Evolutionary conservation across 345 rosid species (phyloP).

Genomic region (Rubroshorea leprosula): DNA sequence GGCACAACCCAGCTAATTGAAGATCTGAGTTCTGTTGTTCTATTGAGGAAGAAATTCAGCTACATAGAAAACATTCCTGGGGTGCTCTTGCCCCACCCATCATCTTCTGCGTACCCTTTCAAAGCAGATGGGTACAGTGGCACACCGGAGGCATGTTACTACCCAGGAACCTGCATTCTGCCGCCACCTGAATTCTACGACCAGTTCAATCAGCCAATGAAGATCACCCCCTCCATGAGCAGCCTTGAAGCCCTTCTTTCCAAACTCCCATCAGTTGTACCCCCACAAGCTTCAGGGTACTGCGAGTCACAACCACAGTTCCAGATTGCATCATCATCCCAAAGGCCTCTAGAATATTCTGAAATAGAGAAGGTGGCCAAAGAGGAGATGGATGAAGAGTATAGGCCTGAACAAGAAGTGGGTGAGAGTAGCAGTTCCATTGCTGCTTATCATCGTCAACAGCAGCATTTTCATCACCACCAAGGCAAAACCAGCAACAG

Average conservation of each 20-base stretch:
- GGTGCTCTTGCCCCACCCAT: slow-evolving; percentile 89
- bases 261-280: slow-evolving; percentile 88
- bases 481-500: slow-evolving; percentile 17
- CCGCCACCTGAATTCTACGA: slow-evolving; percentile 28
- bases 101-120: slow-evolving; percentile 64
- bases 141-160: slow-evolving; percentile 51
- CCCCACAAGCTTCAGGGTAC: slow-evolving; percentile 31
- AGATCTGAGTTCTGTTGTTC: slow-evolving; percentile 77
- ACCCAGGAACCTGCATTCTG: slow-evolving; percentile 26
- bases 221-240: slow-evolving; percentile 88
- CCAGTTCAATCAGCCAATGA: slow-evolving; percentile 39
- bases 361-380: slow-evolving; percentile 32
- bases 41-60: slow-evolving; percentile 75
- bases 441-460: slow-evolving; percentile 25
- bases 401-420: slow-evolving; percentile 19
- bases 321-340: slow-evolving; percentile 16
- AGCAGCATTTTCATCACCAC: slow-evolving; percentile 29
- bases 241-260: slow-evolving; percentile 96
- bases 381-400: slow-evolving; percentile 42
- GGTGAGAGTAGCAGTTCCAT: slow-evolving; percentile 46
- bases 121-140: slow-evolving; percentile 28
- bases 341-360: slow-evolving; percentile 18
- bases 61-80: slow-evolving; percentile 94
- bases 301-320: slow-evolving; percentile 22
- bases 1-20: slow-evolving; percentile 76